Evolutionary conservation across 2,329 filamentous ascomycete species (phyloP).

Genomic region (Trichoderma breve): DNA sequence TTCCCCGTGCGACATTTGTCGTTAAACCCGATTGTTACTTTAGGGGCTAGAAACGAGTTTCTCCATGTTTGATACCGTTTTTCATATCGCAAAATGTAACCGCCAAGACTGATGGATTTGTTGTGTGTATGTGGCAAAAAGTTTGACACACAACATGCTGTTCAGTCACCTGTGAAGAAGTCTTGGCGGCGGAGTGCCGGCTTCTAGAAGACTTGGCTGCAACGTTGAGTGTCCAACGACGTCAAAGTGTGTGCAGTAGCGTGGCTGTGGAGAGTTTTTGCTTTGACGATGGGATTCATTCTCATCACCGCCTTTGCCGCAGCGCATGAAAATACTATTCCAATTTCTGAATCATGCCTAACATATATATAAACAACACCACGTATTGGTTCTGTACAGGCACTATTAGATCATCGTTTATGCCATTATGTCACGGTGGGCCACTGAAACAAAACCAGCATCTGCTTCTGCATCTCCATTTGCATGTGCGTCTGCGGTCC

Average conservation of each 20-base stretch:
- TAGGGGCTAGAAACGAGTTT: neutral
- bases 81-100: neutral
- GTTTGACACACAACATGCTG: neutral
- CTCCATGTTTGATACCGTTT: neutral
- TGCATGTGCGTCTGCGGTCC: neutral
- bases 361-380: neutral
- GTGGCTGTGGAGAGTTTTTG: neutral
- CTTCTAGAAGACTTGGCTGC: conserved; percentile 16
- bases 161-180: neutral
- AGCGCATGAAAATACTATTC: neutral
- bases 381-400: neutral
- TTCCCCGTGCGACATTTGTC: neutral
- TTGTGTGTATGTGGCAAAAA: neutral
- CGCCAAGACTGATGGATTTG: neutral
- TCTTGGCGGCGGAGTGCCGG: neutral
- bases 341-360: neutral
- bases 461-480: neutral
- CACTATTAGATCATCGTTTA: neutral
- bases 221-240: neutral
- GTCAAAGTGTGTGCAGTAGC: neutral
- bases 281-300: neutral
- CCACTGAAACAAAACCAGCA: neutral
- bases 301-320: neutral
- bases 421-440: neutral
- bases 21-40: neutral